These are phyloP conservation scores for Pichia cephalocereana DNA, from an alignment of 805 yeast species.

Conservation along the genomic window DNA sequence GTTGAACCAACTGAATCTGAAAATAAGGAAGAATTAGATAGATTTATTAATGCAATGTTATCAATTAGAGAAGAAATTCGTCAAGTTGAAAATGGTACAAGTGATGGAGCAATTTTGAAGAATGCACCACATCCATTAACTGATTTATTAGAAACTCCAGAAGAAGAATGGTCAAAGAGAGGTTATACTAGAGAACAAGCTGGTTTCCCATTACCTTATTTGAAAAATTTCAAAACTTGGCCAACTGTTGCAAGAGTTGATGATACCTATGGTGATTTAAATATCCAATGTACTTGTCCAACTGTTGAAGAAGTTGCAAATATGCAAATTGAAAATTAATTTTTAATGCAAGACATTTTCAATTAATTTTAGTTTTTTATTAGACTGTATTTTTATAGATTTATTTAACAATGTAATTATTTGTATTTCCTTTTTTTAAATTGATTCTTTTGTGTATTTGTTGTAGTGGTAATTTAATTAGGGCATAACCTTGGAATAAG, in stretches of 20 bases:
- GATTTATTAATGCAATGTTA: slow-evolving; percentile 83
- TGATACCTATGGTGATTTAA: slow-evolving; percentile 90
- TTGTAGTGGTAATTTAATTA: too few relatives aligned
- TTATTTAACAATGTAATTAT: not conserved
- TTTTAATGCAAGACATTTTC: not conserved
- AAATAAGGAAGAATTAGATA: slow-evolving; percentile 75
- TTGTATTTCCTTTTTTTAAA: not conserved
- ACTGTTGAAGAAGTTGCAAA: slow-evolving; percentile 64
- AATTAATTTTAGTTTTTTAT: too few relatives aligned
- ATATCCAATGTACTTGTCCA: slow-evolving; percentile 90
- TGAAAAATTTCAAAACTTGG: slow-evolving; percentile 81
- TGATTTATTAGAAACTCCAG: slow-evolving; percentile 56
- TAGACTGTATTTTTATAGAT: not conserved
- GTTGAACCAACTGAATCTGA: slow-evolving; percentile 98
- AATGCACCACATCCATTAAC: slow-evolving; percentile 88
- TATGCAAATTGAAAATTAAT: not conserved
- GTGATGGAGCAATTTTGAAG: slow-evolving; percentile 63
- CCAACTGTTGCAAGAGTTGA: slow-evolving; percentile 89
- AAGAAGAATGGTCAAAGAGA: slow-evolving; percentile 68
- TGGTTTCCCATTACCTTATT: slow-evolving; percentile 77
- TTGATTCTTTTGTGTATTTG: not conserved
- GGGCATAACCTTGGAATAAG: too few relatives aligned
- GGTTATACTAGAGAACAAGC: slow-evolving; percentile 92
- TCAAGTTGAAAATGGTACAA: slow-evolving; percentile 55
- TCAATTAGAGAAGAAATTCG: slow-evolving; percentile 76